phyloP scores from a whole-genome alignment of 352 stramenopile genomes.

The Phytophthora syringae region DNA sequence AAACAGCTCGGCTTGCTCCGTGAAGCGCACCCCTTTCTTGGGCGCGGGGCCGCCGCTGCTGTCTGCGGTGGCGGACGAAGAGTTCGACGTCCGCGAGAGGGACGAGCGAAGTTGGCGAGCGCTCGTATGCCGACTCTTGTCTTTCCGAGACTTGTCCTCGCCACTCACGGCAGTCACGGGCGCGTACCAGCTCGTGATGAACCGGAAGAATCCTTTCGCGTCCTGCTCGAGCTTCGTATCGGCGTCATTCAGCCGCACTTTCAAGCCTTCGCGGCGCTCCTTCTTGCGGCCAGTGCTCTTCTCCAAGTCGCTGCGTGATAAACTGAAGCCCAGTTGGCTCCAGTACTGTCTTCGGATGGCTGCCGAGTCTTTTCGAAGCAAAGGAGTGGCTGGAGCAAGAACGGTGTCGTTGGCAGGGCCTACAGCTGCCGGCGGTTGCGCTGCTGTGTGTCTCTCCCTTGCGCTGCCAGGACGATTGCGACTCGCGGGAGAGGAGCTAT shows the following conservation, averaged over 20 bases:
- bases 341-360: conserved; percentile 88
- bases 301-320: conserved; percentile 83
- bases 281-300: conserved; percentile 72
- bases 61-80: conserved; percentile 16
- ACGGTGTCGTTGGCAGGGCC: conserved; percentile 26
- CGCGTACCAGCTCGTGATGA: conserved; percentile 84
- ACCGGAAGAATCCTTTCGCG: conserved; percentile 79
- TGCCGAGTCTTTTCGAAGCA: conserved; percentile 81
- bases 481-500: conserved; percentile 13
- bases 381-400: conserved; percentile 31
- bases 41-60: conserved; percentile 8
- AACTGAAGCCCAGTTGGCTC: conserved; percentile 84
- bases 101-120: conserved; percentile 28
- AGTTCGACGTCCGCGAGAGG: conserved; percentile 27
- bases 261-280: conserved; percentile 72
- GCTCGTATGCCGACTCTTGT: conserved; percentile 12
- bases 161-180: conserved; percentile 37
- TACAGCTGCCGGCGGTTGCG: conserved; percentile 12
- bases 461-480: conserved; percentile 19
- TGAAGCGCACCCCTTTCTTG: conserved; percentile 66
- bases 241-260: conserved; percentile 80
- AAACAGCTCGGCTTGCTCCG: conserved; percentile 85
- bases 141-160: conserved; percentile 36
- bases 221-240: conserved; percentile 38
- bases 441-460: conserved; percentile 25